Evolutionary conservation across 2,329 filamentous ascomycete species (phyloP).

Genomic region (Fusarium albosuccineum): DNA sequence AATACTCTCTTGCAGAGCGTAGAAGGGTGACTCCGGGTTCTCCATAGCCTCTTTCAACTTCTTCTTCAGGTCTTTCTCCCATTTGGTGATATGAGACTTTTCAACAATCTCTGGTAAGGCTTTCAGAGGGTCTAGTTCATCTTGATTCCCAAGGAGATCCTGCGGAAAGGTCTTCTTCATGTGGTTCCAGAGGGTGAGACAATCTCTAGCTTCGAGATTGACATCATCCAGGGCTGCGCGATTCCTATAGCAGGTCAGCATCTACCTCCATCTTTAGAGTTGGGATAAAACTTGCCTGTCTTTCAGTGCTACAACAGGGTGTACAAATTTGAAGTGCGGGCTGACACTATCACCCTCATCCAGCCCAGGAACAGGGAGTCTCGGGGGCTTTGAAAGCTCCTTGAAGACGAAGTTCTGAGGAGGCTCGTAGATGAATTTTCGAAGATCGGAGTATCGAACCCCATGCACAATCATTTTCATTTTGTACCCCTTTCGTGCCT

Average conservation of each 20-base stretch:
- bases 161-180: constrained; percentile 62
- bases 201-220: constrained; percentile 78
- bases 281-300: constrained; percentile 58
- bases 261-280: background rate
- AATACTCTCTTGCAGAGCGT: constrained; percentile 24
- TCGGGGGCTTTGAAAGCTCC: constrained; percentile 60
- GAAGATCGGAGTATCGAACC: constrained; percentile 80
- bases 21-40: constrained; percentile 59
- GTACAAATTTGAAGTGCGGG: constrained; percentile 69
- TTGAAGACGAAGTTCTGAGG: constrained; percentile 63
- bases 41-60: constrained; percentile 72
- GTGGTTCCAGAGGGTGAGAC: constrained; percentile 72
- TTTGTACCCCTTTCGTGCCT: constrained; percentile 72
- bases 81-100: constrained; percentile 75
- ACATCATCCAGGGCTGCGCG: constrained; percentile 77
- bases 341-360: constrained; percentile 58
- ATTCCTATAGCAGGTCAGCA: constrained; percentile 50
- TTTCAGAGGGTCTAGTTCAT: constrained; percentile 62
- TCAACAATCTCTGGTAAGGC: constrained; percentile 67
- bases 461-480: constrained; percentile 77
- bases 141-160: constrained; percentile 13
- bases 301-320: constrained; percentile 74
- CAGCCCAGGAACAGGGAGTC: constrained; percentile 60
- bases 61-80: constrained; percentile 73
- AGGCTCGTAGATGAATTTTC: constrained; percentile 78